These are phyloP conservation scores for Xylariaceae sp. DNA, from an alignment of 2,329 filamentous ascomycete genomes.

Conservation along the genomic window DNA sequence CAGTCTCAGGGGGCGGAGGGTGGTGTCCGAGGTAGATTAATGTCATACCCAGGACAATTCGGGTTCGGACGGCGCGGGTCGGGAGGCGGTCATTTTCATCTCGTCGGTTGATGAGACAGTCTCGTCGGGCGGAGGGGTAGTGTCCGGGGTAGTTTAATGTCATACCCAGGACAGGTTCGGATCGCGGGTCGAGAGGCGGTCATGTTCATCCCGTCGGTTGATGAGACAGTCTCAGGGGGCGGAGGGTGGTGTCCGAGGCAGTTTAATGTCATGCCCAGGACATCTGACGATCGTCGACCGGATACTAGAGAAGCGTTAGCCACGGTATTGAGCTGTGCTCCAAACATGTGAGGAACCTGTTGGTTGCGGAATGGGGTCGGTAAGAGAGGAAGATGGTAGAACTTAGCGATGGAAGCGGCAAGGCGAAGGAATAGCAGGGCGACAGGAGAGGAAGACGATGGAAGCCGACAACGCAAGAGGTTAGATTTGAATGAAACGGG, in stretches of 20 bases:
- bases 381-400: too few relatives aligned
- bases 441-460: too few relatives aligned
- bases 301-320: too few relatives aligned
- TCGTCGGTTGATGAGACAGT: not conserved
- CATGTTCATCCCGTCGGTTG: not conserved
- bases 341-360: too few relatives aligned
- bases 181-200: not conserved
- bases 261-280: not conserved
- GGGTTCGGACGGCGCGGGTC: not conserved
- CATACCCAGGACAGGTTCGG: not conserved
- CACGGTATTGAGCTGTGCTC: too few relatives aligned
- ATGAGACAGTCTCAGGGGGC: not conserved
- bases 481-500: too few relatives aligned
- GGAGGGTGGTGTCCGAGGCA: not conserved
- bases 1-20: conserved; percentile 1
- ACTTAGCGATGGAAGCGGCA: too few relatives aligned
- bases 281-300: not conserved
- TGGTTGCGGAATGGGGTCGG: too few relatives aligned
- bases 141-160: not conserved
- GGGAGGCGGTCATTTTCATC: not conserved
- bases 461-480: too few relatives aligned
- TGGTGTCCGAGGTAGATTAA: not conserved
- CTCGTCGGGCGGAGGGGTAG: conserved; percentile 1
- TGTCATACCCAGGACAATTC: not conserved
- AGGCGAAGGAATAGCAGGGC: too few relatives aligned